Conservation (phyloP, 106 monocot species). For the Hemerocallis citrina region DNA sequence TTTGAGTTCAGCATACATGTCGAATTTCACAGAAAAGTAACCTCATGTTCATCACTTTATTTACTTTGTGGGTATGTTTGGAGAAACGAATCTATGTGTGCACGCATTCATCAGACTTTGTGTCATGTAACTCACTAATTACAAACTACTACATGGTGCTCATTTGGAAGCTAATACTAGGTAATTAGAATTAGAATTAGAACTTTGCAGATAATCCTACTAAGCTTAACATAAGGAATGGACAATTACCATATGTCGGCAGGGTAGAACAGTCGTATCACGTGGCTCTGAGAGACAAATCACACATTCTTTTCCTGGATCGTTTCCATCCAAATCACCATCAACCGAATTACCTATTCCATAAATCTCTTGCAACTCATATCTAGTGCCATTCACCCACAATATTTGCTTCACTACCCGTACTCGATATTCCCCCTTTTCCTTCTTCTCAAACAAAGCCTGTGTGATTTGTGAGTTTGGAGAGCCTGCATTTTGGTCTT, state of each 20-base stretch:
- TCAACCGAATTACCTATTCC: slow-evolving; percentile 59
- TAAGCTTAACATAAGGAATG: background rate
- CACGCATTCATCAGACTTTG: no score
- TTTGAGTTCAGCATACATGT: no score
- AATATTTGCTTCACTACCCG: slow-evolving; percentile 52
- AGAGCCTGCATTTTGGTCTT: slow-evolving; percentile 9
- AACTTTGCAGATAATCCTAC: background rate
- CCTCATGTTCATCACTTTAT: no score
- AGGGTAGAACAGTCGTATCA: slow-evolving; percentile 71
- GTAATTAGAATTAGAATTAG: no score
- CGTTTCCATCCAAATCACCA: slow-evolving; percentile 40
- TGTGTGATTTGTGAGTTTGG: slow-evolving; percentile 54
- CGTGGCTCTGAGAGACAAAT: slow-evolving; percentile 73
- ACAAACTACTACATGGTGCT: no score
- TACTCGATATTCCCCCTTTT: slow-evolving; percentile 32
- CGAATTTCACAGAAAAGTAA: no score
- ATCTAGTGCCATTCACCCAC: slow-evolving; percentile 52
- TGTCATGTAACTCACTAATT: no score
- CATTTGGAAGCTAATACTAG: no score
- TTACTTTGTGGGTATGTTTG: no score
- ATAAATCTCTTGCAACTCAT: slow-evolving; percentile 75
- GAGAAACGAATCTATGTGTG: no score
- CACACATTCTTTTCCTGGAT: slow-evolving; percentile 76
- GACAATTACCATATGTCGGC: slow-evolving; percentile 61
- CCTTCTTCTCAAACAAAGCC: slow-evolving; percentile 56